Evolutionary conservation across 306 rosid species (phyloP), one percentile per base, ranked within the genome.

Genomic region (Carpinus fangiana): DNA sequence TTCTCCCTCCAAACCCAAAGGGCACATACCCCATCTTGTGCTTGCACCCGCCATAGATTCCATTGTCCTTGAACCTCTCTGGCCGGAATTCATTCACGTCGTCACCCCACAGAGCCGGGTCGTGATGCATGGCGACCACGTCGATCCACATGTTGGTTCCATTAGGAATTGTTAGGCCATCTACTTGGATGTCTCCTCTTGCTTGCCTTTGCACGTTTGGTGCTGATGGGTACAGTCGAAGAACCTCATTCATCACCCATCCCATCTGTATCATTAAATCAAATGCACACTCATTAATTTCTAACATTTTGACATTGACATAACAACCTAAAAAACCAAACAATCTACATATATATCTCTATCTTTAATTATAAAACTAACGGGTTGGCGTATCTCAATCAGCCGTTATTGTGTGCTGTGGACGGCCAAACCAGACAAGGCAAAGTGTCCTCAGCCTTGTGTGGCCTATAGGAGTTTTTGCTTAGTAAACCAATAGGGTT

Each of bases 91-190:
- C 86, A 17, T 94, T 83, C 3, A 73, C 98, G 12, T 90, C 94
- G 0, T 87, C 80, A 1, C 98, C 98, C 97, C 98, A 92, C 0
- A 94, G 55, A 7, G 67, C 20, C 0, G 73, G 71, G 83, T 94
- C 97, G 26, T 90, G 98, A 76, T 94, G 98, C 94, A 94, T 89
- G 0, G 84, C 90, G 21, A 94, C 97, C 11, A 84, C 84, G 57
- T 94, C 97, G 1, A 92, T 94, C 98, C 98, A 94, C 76, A 94
- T 74, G 83, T 92, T 94, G 69, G 96, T 94, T 16, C 97, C 98
- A 9, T 84, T 89, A 2, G 96, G 97, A 23, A 94, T 89, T 1
- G 36, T 85, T 1, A 80, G n/a, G 38, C 90, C 80, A 14, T 86
- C 87, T 38, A 92, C 83, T 79, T 74, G 52, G 62, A 94, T 90